Evolutionary conservation across 352 stramenopile species (phyloP), one percentile per base, ranked within the genome.

Genomic region (Globisporangium cylindrosporum): DNA sequence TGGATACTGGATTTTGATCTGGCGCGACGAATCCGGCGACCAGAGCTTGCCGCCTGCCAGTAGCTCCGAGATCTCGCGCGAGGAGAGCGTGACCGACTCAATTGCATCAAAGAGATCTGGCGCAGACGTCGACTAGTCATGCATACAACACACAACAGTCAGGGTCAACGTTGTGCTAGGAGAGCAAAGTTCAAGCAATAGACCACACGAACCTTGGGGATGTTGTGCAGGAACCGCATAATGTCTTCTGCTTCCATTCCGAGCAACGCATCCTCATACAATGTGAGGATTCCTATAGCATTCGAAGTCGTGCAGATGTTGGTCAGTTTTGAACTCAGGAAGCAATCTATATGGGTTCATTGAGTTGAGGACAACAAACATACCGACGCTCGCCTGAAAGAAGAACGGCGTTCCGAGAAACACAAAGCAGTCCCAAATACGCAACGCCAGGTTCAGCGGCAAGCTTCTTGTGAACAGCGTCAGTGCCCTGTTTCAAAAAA

Each of bases 311-410:
- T 4, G 12, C 20, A 59, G 2, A 14, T 0, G 20, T 25, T 29
- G 12, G 14, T 41, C 20, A 53, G 34, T 25, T 46, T 68, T 12
- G 18, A 46, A 20, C 8, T 15, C 25, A 5, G 20, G 6, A 41
- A n/a, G 25, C 15, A 60, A 2, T 8, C 14, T 14, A n/a, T 6
- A 32, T 14, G 29, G 6, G 15, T 60, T 36, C 15, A 27, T 32
- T 32, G 27, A 32, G 27, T 32, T 32, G 27, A 32, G 3, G 27
- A 32, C 27, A 29, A 14, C 1, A 32, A 43, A 41, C 75, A 62
- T 72, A 94, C 88, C 88, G 72, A 95, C 88, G 72, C 85, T 93
- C 7, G 86, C 86, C 60, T 94, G 88, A 67, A 95, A 95, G 73
- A 95, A 94, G 71, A 94, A 95, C 20, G 86, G 77, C 53, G 88